Evolutionary conservation across 1,284 basidiomycete genomes (phyloP), one percentile per base, ranked within the genome.

Genomic region (Papiliotrema terrestris): DNA sequence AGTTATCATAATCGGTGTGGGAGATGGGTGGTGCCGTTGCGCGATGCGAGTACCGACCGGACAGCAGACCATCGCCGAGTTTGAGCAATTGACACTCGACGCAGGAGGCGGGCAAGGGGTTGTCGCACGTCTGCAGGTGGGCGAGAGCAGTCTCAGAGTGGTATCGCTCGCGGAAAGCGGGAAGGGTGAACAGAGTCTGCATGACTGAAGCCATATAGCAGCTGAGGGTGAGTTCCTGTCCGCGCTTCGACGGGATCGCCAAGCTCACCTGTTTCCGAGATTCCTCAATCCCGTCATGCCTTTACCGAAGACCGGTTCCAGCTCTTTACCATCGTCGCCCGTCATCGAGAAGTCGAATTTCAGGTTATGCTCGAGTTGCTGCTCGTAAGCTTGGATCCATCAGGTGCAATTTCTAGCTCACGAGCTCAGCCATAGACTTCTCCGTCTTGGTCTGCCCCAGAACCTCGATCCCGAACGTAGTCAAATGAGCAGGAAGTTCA

Each of bases 321-420:
- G 81, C 9, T 90, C 87, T 51, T 88, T 86, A 9, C 94, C 95
- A 52, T 91, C 87, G 55, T 94, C 90, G n/a, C 84, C 85, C 0
- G 88, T 92, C 69, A 98, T 84, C 3, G 88, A 91, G 73, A 98
- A 98, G 74, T 98, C 94, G 70, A 93, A 98, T 54, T 85, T 87
- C 51, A 97, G 80, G 69, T 98, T 98, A 67, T 98, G 93, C 72
- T 97, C 94, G 66, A 98, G 88, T 88, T 98, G 91, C 89, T 91
- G 59, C 5, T 26, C 29, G 52, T 60, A 37, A 59, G 50, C 17
- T 36, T 47, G n/a, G 26, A n/a, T n/a, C 22, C 2, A 14, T n/a
- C 26, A 15, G n/a, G 17, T 36, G 15, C n/a, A 41, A 25, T 3
- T 8, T 23, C 11, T 41, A 67, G 29, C 83, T 58, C 57, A 91